Evolutionary conservation across 2,329 filamentous ascomycete species (phyloP), one percentile per base, ranked within the genome.

Genomic region (Didymella pomorum): DNA sequence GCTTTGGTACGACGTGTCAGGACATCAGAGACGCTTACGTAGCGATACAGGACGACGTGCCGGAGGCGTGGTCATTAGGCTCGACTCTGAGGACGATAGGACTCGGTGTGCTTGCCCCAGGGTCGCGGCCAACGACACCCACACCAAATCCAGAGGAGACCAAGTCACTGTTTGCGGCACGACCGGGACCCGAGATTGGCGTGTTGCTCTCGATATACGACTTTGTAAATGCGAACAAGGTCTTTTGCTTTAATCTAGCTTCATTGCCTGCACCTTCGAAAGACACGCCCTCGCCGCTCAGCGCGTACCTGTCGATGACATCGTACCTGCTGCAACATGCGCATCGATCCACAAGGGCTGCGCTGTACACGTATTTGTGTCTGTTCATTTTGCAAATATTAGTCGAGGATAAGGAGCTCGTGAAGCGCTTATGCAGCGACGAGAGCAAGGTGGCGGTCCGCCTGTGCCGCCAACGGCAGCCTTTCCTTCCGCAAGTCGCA

Each of bases 281-380:
- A 66, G 86, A 83, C 41, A 82, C 86, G 44, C 88, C 94, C 69
- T 85, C 89, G 1, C 90, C 93, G 0, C 88, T 99, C 62, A 87
- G 89, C 45, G 88, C 86, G 66, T 96, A 94, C 72, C 80, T 98
- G 26, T 98, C 94, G 0, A 82, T 97, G 42, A 91, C 91, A 3
- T 98, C 94, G 2, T 99, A 99, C 77, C 84, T 98, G 29, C 86
- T 96, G 47, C 93, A 97, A 68, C 94, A 99, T 78, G 93, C 95
- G 2, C 90, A 97, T 76, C 87, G 95, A 20, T 96, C 92, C 3
- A 76, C 83, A 28, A 86, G 95, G 62, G 87, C 91, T 12, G 87
- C 91, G 0, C 84, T 91, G 61, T 99, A 99, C 76, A 89, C 92
- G 2, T 89, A 96, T 68, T 83, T 97, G 23, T 93, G 89, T 68